Conservation (phyloP, 208 protist genomes). For the Wallacemonas sp. region DNA sequence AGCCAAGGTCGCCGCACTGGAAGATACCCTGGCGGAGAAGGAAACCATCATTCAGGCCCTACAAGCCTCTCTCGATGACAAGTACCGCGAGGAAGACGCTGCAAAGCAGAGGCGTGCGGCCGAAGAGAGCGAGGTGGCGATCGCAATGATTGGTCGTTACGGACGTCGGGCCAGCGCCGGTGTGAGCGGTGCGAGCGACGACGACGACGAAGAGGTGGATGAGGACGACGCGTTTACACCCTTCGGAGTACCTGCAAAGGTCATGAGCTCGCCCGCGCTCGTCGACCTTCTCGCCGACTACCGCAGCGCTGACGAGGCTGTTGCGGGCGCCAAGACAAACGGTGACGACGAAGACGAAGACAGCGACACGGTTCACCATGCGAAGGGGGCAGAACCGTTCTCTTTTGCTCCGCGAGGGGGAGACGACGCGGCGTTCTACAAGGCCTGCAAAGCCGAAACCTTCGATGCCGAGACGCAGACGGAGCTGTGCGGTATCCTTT, state of each 20-base stretch:
- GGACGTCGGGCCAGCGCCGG: neutral
- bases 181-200: neutral
- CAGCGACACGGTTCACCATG: too few relatives aligned
- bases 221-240: too few relatives aligned
- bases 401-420: too few relatives aligned
- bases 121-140: neutral
- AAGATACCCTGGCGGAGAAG: conserved; percentile 3
- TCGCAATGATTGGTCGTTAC: neutral
- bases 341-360: too few relatives aligned
- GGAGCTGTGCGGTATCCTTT: neutral
- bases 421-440: too few relatives aligned
- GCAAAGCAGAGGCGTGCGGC: neutral
- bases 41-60: conserved; percentile 3
- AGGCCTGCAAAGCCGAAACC: too few relatives aligned
- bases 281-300: conserved; percentile 6
- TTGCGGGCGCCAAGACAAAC: neutral
- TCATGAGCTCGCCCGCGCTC: too few relatives aligned
- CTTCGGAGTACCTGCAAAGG: too few relatives aligned
- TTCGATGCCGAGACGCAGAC: conserved; percentile 2
- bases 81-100: conserved; percentile 1
- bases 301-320: neutral
- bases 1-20: neutral
- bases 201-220: neutral
- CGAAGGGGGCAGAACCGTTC: too few relatives aligned
- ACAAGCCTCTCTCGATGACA: conserved; percentile 5